Evolutionary conservation across 2,329 filamentous ascomycete genomes (phyloP), one percentile per base, ranked within the genome.

Genomic region (Phialocephala sp.): DNA sequence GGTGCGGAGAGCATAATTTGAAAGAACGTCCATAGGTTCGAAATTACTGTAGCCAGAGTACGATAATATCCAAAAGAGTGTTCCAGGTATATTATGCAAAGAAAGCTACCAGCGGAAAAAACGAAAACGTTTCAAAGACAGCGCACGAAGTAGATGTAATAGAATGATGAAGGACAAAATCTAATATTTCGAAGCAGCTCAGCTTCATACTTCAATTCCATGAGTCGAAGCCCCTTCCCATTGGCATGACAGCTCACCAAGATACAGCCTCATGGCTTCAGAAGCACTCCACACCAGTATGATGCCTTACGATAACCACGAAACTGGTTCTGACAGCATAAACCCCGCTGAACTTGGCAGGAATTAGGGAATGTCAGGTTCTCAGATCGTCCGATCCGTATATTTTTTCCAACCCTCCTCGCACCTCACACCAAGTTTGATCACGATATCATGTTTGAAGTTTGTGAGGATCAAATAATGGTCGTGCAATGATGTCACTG

Each of bases 71-170:
- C 36, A n/a, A n/a, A n/a, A n/a, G n/a, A n/a, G n/a, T n/a, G n/a
- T n/a, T n/a, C n/a, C n/a, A n/a, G n/a, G n/a, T n/a, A n/a, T n/a
- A n/a, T n/a, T n/a, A n/a, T n/a, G n/a, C 14, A 22, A 43, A 59
- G 63, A 60, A 55, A 61, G 57, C 59, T 60, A 63, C 66, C 66
- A 36, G 66, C 63, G 66, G 63, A 63, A 56, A 41, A 24, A 63
- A 58, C 57, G 43, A 47, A 54, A 24, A 64, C 18, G 22, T 24
- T 32, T 52, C 22, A 54, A 22, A 59, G 24, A 43, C n/a, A 60
- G 22, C 22, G 45, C 52, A 61, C 47, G 45, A 62, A 45, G 55
- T 36, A 39, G 37, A 24, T 22, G 14, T 32, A 8, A 54, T 55
- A 20, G 24, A 20, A n/a, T 12, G 27, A 43, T 39, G 52, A 27